phyloP scores from a whole-genome alignment of 495 filamentous ascomycete species.

The Platismatia glauca region DNA sequence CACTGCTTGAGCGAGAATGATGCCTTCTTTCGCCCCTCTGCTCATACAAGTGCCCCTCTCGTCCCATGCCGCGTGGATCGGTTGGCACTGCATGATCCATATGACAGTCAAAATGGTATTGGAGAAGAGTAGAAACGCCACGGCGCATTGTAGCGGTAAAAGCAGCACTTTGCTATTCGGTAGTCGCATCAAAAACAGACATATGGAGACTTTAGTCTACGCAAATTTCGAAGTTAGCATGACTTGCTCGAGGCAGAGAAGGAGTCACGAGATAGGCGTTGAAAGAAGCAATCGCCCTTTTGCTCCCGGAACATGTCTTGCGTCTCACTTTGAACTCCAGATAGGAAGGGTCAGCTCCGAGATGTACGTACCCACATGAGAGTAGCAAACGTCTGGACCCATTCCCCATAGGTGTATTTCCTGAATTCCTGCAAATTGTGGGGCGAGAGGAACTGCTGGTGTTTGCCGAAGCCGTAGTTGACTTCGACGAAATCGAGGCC shows the following conservation, averaged over 20 bases:
- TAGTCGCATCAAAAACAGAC: conserved; percentile 23
- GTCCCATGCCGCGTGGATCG: conserved; percentile 21
- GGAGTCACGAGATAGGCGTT: too few relatives aligned
- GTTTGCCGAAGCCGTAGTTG: conserved; percentile 23
- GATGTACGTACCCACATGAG: too few relatives aligned
- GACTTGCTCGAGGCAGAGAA: too few relatives aligned
- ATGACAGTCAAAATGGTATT: conserved; percentile 19
- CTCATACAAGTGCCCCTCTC: conserved; percentile 21
- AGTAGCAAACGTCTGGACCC: conserved; percentile 24
- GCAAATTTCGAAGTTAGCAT: too few relatives aligned
- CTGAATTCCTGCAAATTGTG: conserved; percentile 18
- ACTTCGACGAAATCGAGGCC: conserved; percentile 22
- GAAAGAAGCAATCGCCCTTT: too few relatives aligned
- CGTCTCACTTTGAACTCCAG: too few relatives aligned
- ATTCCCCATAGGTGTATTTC: conserved; percentile 25
- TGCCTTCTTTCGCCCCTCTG: conserved; percentile 10
- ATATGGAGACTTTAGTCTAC: conserved; percentile 24
- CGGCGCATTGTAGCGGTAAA: conserved; percentile 14
- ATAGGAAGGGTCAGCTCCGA: too few relatives aligned
- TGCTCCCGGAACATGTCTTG: too few relatives aligned
- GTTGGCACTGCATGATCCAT: conserved; percentile 24
- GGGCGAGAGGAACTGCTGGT: conserved; percentile 14
- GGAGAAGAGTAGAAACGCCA: conserved; percentile 23
- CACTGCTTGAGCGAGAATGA: conserved; percentile 22
- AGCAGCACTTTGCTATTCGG: conserved; percentile 14